phyloP scores from a whole-genome alignment of 2,329 filamentous ascomycete genomes.

The Fusarium sp. region DNA sequence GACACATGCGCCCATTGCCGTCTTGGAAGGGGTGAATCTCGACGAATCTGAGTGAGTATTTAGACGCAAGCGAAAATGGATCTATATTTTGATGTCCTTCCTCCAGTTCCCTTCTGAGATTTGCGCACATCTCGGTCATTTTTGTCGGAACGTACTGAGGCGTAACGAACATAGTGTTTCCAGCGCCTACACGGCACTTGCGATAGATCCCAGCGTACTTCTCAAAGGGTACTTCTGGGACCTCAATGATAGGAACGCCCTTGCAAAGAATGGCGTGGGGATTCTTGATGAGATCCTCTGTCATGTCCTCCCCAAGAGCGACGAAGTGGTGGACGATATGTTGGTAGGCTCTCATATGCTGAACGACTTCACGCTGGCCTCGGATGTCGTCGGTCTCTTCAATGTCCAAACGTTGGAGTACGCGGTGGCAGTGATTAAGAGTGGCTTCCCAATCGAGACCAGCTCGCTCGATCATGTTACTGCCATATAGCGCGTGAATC shows the following conservation, averaged over 20 bases:
- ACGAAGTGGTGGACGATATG: conserved; percentile 34
- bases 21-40: conserved; percentile 56
- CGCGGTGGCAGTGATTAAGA: conserved; percentile 24
- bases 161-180: conserved; percentile 45
- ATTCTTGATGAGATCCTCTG: conserved; percentile 36
- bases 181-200: conserved; percentile 40
- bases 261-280: conserved; percentile 37
- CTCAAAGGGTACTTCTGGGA: neutral
- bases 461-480: conserved; percentile 44
- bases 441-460: conserved; percentile 36
- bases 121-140: conserved; percentile 46
- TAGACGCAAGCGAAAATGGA: conserved; percentile 48
- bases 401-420: conserved; percentile 5
- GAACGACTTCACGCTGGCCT: conserved; percentile 37
- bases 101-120: conserved; percentile 34
- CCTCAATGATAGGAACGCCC: conserved; percentile 2
- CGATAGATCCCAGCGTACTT: conserved; percentile 47
- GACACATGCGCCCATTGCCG: conserved; percentile 54
- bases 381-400: conserved; percentile 4
- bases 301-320: conserved; percentile 4
- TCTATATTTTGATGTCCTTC: conserved; percentile 33
- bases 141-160: conserved; percentile 42
- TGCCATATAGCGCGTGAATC: conserved; percentile 43
- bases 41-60: conserved; percentile 49
- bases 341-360: conserved; percentile 41